Base-by-base conservation (phyloP, 2,329 filamentous ascomycete species). In the Ceratocystis papillata region DNA sequence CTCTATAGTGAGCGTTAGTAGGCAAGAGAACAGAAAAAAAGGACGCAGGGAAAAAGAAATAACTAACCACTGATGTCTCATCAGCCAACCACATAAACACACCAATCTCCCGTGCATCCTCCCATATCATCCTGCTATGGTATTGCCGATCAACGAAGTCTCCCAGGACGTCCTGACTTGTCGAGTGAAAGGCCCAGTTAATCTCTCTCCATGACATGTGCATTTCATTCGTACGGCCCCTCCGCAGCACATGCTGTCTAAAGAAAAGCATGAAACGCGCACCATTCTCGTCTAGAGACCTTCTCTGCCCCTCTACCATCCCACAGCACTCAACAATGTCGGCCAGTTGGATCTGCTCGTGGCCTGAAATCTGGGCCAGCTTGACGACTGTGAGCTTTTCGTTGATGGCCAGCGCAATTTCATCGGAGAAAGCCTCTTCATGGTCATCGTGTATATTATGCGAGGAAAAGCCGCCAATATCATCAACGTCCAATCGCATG, bases 11-110 rank as follows among this genome's bases (percentile, higher is more conserved):
- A 15, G 5, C 2, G 60, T 48, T n/a, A 64, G 53, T 20, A 17
- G 33, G 30, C 17, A 45, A 22, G 7, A 25, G 22, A 48, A 20
- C 7, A 44, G 12, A 55, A 17, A 33, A 28, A 37, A 12, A 20
- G 2, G 17, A 25, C 10, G 4, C 30, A n/a, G 17, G 1, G 28
- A 30, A 44, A 25, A 44, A 30, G 15, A 10, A 25, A 33, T 30
- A 64, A 74, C 86, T 75, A 80, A 94, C 90, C 73, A 97, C 78
- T 25, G 90, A 86, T 65, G 81, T 83, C 20, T 80, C 75, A 74
- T 96, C 92, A 0, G 85, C 84, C 69, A 99, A 80, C 93, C 94
- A 99, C 86, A 96, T 93, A 73, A 96, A 96, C 65, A 97, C 81
- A 10, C 94, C 94, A 70, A 88, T 90, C 73, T 95, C 88, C 60